phyloP scores from a whole-genome alignment of 768 basidiomycete genomes.

The Pisolithus albus region DNA sequence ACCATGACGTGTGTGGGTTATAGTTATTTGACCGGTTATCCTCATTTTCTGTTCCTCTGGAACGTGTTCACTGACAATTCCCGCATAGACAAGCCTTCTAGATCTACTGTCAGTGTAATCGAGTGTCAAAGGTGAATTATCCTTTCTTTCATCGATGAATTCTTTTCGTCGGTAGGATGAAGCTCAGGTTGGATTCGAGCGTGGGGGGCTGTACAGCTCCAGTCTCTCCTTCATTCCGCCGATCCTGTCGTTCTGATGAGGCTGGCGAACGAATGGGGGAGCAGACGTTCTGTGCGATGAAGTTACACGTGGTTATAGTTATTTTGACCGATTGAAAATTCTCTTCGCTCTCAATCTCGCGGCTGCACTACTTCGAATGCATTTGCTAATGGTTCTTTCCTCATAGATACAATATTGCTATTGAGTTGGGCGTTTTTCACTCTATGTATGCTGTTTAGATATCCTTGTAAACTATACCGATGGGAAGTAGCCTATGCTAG shows the following conservation, averaged over 20 bases:
- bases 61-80: not conserved
- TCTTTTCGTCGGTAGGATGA: conserved; percentile 23
- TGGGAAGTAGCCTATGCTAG: not conserved
- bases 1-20: conserved; percentile 28
- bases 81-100: conserved; percentile 5
- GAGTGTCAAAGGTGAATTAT: too few relatives aligned
- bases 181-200: conserved; percentile 13
- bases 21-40: conserved; percentile 29
- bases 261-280: conserved; percentile 17
- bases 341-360: not conserved
- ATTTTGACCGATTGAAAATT: conserved; percentile 21
- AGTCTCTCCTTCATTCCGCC: conserved; percentile 20
- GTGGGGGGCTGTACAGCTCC: conserved; percentile 17
- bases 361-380: not conserved
- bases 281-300: conserved; percentile 20
- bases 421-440: not conserved
- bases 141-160: too few relatives aligned
- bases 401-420: conserved; percentile 1
- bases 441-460: not conserved
- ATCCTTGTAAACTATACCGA: not conserved
- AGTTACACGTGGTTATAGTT: conserved; percentile 24
- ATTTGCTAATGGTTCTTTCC: conserved; percentile 1
- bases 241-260: conserved; percentile 21
- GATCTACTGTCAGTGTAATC: too few relatives aligned
- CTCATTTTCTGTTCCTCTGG: not conserved